phyloP scores from a whole-genome alignment of 768 basidiomycete species.

The Tremella yokohamensis region DNA sequence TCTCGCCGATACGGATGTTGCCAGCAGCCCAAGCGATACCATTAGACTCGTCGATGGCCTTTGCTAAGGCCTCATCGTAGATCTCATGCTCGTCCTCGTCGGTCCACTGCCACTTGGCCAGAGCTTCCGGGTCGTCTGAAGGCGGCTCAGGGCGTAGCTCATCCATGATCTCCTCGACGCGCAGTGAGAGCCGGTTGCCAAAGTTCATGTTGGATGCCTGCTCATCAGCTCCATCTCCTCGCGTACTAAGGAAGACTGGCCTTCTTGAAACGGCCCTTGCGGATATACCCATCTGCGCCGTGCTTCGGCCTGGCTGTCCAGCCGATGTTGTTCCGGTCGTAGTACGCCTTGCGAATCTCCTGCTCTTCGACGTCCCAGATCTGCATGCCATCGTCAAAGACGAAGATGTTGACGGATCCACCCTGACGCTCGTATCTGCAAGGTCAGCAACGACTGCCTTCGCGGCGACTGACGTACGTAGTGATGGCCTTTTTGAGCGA shows the following conservation, averaged over 20 bases:
- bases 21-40: slow-evolving; percentile 70
- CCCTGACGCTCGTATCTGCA: slow-evolving; percentile 68
- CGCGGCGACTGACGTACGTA: slow-evolving; percentile 54
- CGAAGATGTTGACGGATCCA: slow-evolving; percentile 70
- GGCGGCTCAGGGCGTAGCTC: slow-evolving; percentile 56
- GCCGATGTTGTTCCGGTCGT: slow-evolving; percentile 67
- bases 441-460: not conserved
- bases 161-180: slow-evolving; percentile 58
- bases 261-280: slow-evolving; percentile 89
- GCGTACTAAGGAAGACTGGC: slow-evolving; percentile 7
- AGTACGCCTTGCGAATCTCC: slow-evolving; percentile 67
- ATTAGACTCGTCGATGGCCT: slow-evolving; percentile 68
- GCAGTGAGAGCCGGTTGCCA: slow-evolving; percentile 64
- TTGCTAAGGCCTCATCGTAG: slow-evolving; percentile 65
- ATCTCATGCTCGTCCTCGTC: slow-evolving; percentile 66
- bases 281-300: slow-evolving; percentile 66
- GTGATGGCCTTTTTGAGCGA: slow-evolving; percentile 82
- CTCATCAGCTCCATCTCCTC: not conserved
- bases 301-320: slow-evolving; percentile 80
- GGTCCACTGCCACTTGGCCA: slow-evolving; percentile 53
- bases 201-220: slow-evolving; percentile 87
- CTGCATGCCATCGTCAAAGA: slow-evolving; percentile 71
- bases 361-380: slow-evolving; percentile 63
- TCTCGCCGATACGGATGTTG: slow-evolving; percentile 58
- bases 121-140: slow-evolving; percentile 14